Evolutionary conservation across 306 rosid species (phyloP), one percentile per base, ranked within the genome.

Genomic region (Corylus americana): DNA sequence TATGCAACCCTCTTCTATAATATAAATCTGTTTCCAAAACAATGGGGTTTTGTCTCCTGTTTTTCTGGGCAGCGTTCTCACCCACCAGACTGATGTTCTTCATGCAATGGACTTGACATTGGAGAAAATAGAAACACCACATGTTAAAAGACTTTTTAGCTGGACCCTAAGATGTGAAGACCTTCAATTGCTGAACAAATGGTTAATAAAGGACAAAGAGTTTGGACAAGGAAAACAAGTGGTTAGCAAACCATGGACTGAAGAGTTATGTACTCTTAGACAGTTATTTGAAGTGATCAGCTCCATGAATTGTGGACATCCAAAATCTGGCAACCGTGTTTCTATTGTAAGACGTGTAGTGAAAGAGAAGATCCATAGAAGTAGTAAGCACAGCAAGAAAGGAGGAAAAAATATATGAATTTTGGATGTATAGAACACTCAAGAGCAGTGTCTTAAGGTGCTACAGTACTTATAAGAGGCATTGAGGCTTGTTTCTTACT

Each of bases 181-280:
- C 12, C 8, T 59, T 59, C 7, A 1, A 49, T 3, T 59, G 31
- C 66, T 59, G 22, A 59, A 59, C 14, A 9, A 25, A 59, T 59
- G 66, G 66, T 59, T 59, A 22, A 59, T 59, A 59, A 59, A 59
- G 66, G 66, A 25, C 22, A 13, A 20, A 59, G 66, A 27, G 64
- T 5, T 27, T 62, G 69, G 42, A 29, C 44, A 62, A 27, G 69
- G 9, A 29, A 11, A 62, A 29, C 10, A 29, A 31, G 29, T 29
- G 42, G 7, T 62, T 62, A 62, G 27, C 39, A 29, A 9, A 6
- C 8, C 1, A 3, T 27, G 35, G 18, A 62, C 18, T 27, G 9
- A 29, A 9, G 69, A 29, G 8, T 29, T 29, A 62, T 27, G 44
- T 62, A 31, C 17, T 62, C 16, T 62, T 5, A 29, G 68, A 29